phyloP scores from a whole-genome alignment of 1,284 basidiomycete genomes.

The Amylostereum chailletii region DNA sequence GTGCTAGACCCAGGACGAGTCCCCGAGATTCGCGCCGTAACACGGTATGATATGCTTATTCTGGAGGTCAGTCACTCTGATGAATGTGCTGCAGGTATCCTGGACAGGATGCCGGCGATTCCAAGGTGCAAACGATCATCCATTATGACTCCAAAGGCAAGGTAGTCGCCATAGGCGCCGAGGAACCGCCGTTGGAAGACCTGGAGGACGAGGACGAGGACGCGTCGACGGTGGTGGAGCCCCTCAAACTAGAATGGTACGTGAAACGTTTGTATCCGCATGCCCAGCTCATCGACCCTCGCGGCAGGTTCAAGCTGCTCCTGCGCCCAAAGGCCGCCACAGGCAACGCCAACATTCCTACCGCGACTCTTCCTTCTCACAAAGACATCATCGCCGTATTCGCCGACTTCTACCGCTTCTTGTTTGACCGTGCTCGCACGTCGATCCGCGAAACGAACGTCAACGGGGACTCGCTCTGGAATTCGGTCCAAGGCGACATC shows the following conservation, averaged over 20 bases:
- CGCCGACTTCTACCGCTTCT: conserved; percentile 8
- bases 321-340: conserved; percentile 4
- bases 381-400: conserved; percentile 7
- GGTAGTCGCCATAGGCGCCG: conserved; percentile 23
- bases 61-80: no score
- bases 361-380: conserved; percentile 1
- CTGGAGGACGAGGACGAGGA: conserved; percentile 20
- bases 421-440: conserved; percentile 1
- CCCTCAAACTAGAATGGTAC: conserved; percentile 22
- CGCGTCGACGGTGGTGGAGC: conserved; percentile 1
- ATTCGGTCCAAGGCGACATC: conserved; percentile 8
- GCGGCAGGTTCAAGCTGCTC: conserved; percentile 13
- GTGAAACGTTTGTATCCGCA: no score
- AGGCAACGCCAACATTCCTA: conserved; percentile 4
- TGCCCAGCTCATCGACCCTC: neutral
- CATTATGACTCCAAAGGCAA: conserved; percentile 24
- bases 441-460: conserved; percentile 2
- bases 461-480: neutral
- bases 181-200: conserved; percentile 23
- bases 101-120: conserved; percentile 16
- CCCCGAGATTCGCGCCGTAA: neutral
- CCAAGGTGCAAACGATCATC: conserved; percentile 27
- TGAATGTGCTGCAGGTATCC: conserved; percentile 2
- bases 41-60: no score
- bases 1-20: neutral